Evolutionary conservation across 495 filamentous ascomycete genomes (phyloP).

Genomic region (Penicillium flavigenum): DNA sequence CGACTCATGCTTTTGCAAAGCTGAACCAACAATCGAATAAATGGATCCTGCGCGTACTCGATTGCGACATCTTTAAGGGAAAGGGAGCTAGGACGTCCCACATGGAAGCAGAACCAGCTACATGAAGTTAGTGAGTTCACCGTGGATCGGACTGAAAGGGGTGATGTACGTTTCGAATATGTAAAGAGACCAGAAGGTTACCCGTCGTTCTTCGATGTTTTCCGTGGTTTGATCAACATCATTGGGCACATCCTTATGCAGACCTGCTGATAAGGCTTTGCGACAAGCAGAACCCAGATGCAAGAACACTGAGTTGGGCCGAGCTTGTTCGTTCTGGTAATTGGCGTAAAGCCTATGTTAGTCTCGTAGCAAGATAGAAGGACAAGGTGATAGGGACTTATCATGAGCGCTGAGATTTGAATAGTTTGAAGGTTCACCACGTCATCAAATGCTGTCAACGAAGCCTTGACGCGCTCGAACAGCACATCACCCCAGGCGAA

Average conservation of each 20-base stretch:
- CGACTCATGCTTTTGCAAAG: conserved; percentile 38
- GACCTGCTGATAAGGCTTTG: conserved; percentile 43
- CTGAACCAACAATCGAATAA: conserved; percentile 32
- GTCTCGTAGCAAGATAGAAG: not conserved
- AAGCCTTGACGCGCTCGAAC: conserved; percentile 43
- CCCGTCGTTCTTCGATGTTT: conserved; percentile 36
- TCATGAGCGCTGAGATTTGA: conserved; percentile 47
- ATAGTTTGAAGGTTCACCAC: conserved; percentile 45
- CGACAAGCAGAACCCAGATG: conserved; percentile 39
- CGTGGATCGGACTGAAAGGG: not conserved
- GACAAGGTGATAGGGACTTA: conserved; percentile 28
- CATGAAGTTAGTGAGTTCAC: not conserved
- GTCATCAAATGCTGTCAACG: conserved; percentile 35
- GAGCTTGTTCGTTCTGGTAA: conserved; percentile 44
- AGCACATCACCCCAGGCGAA: conserved; percentile 41
- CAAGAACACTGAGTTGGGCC: conserved; percentile 46
- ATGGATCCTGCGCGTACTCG: conserved; percentile 36
- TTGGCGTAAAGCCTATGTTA: conserved; percentile 32
- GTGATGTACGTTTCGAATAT: conserved; percentile 41
- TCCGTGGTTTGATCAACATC: conserved; percentile 27
- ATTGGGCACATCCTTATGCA: conserved; percentile 43
- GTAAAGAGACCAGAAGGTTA: conserved; percentile 46
- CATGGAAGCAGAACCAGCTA: conserved; percentile 47
- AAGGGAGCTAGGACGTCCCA: conserved; percentile 40
- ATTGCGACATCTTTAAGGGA: conserved; percentile 38